These are phyloP conservation scores for Vitellaria paradoxa DNA, from an alignment of 179 eudicot genomes.

Conservation along the genomic window DNA sequence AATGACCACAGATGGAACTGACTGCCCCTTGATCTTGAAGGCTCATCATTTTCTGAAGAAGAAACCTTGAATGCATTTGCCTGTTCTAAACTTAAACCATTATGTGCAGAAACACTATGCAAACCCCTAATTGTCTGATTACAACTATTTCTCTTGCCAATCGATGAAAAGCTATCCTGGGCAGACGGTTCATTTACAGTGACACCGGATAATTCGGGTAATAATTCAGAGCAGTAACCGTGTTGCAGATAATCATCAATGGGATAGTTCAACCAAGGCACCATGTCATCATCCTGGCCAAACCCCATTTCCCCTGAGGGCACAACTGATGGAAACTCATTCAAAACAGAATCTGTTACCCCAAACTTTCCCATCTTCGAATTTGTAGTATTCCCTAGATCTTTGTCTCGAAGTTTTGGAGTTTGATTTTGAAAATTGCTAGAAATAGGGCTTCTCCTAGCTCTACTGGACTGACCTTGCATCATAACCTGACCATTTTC, in stretches of 20 bases:
- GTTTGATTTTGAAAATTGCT: slow-evolving; percentile 36
- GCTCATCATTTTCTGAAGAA: slow-evolving; percentile 28
- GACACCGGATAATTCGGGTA: slow-evolving; percentile 70
- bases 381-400: slow-evolving; percentile 19
- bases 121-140: slow-evolving; percentile 25
- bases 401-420: slow-evolving; percentile 36
- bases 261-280: slow-evolving; percentile 71
- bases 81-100: slow-evolving; percentile 24
- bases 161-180: slow-evolving; percentile 31
- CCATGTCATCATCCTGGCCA: slow-evolving; percentile 56
- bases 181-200: slow-evolving; percentile 42
- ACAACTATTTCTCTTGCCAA: slow-evolving; percentile 39
- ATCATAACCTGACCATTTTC: slow-evolving; percentile 72
- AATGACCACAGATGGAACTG: slow-evolving; percentile 23
- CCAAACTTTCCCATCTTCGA: slow-evolving; percentile 46
- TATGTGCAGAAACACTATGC: slow-evolving; percentile 27
- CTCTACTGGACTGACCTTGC: slow-evolving; percentile 71
- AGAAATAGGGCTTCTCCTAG: slow-evolving; percentile 30
- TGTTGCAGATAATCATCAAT: slow-evolving; percentile 48
- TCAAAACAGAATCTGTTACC: slow-evolving; percentile 31
- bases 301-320: slow-evolving; percentile 46
- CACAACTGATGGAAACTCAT: slow-evolving; percentile 41
- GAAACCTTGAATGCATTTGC: slow-evolving; percentile 29
- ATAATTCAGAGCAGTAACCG: slow-evolving; percentile 54
- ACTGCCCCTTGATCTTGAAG: slow-evolving; percentile 27